phyloP scores from a whole-genome alignment of 768 basidiomycete species.

The Hypholoma sublateritium region DNA sequence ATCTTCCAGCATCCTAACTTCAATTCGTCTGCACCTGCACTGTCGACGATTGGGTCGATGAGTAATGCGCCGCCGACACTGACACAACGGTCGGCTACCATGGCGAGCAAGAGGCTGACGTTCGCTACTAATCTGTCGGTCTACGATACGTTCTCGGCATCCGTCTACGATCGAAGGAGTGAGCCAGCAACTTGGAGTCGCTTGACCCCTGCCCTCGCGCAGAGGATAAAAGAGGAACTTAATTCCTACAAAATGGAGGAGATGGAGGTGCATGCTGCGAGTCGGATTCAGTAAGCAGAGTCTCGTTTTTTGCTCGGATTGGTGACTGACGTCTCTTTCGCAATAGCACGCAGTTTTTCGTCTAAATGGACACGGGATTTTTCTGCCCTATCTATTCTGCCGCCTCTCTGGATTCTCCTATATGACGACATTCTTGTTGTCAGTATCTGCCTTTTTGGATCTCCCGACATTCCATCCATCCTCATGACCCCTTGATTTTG shows the following conservation, averaged over 20 bases:
- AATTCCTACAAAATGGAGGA: constrained; percentile 99
- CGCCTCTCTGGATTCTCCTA: constrained; percentile 6
- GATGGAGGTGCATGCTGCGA: constrained; percentile 97
- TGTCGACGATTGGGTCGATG: constrained; percentile 54
- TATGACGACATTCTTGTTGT: constrained; percentile 8
- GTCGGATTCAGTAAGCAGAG: constrained; percentile 79
- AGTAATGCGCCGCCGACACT: constrained; percentile 44
- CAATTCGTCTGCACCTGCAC: constrained; percentile 88
- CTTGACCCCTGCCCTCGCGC: constrained; percentile 90
- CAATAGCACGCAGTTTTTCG: constrained; percentile 83
- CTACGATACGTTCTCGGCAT: constrained; percentile 93
- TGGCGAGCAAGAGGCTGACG: constrained; percentile 68
- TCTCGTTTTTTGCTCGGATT: constrained; percentile 3
- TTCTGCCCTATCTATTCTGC: constrained; percentile 5
- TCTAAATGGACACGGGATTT: constrained; percentile 42
- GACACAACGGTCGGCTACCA: constrained; percentile 73
- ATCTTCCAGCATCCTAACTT: constrained; percentile 80
- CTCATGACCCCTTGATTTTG: neutral
- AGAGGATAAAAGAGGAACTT: constrained; percentile 96
- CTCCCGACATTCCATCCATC: constrained; percentile 1
- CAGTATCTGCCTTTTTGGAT: constrained; percentile 15
- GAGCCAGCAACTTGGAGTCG: constrained; percentile 98
- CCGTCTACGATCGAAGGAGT: constrained; percentile 90
- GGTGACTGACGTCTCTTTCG: constrained; percentile 2
- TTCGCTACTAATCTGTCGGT: constrained; percentile 94